Evolutionary conservation across 2,329 filamentous ascomycete species (phyloP).

Genomic region (Arthrobotrys entomopaga): DNA sequence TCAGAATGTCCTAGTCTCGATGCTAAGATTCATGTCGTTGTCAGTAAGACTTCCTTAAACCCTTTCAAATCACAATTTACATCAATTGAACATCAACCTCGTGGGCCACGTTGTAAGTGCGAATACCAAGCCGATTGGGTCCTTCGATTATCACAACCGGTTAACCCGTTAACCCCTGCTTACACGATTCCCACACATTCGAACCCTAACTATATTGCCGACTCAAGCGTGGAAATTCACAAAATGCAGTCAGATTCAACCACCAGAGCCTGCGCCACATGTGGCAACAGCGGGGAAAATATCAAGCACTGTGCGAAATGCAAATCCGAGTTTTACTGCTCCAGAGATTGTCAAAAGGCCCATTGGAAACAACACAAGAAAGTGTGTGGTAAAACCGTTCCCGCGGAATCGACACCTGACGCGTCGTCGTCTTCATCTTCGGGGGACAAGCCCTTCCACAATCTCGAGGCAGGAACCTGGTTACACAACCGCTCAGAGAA

Average conservation of each 20-base stretch:
- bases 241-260: not conserved
- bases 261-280: constrained; percentile 10
- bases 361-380: constrained; percentile 68
- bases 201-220: too few relatives aligned
- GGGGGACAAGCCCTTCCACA: constrained; percentile 62
- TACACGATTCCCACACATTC: too few relatives aligned
- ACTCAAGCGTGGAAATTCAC: too few relatives aligned
- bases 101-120: too few relatives aligned
- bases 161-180: too few relatives aligned
- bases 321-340: constrained; percentile 66
- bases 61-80: too few relatives aligned
- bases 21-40: too few relatives aligned
- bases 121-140: too few relatives aligned
- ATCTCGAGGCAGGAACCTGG: constrained; percentile 63
- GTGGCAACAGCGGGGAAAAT: not conserved
- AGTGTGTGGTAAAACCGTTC: constrained; percentile 60
- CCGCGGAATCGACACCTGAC: not conserved
- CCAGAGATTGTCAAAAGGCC: constrained; percentile 66
- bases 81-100: too few relatives aligned
- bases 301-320: constrained; percentile 66
- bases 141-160: too few relatives aligned
- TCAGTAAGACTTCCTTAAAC: too few relatives aligned
- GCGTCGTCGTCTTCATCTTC: constrained; percentile 59
- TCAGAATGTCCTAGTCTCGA: too few relatives aligned
- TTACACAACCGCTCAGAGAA: constrained; percentile 64